Base-by-base conservation (phyloP, 2,329 filamentous ascomycete genomes). In the Monosporascus sp. region DNA sequence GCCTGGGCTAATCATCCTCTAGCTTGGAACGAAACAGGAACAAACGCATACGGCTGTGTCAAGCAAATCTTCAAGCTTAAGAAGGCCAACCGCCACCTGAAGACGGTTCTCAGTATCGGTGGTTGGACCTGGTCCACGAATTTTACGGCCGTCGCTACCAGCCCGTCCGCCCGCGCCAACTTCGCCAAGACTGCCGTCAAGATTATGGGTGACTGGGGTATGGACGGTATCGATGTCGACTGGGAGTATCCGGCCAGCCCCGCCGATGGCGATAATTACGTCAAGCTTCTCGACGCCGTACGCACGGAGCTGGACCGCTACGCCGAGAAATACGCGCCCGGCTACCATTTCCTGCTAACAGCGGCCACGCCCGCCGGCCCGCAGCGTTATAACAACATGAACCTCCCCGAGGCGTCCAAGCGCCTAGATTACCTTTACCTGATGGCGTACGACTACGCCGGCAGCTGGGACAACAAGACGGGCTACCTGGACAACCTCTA, bases 61-160 rank as follows among this genome's bases (percentile, higher is more conserved):
- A 94, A 94, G 72, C 89, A 95, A 64, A 75, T 96, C 1, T 90
- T 82, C 66, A 72, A 89, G 7, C 76, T 91, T 44, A 96, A 96
- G 73, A 85, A 92, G 68, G 70, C 78, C 53, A 86, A 96, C 68
- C 85, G 90, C n/a, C 81, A 89, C 47, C 70, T 96, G 51, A 95
- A 95, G 66, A 78, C 87, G 1, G 75, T 95, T 24, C 78, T 96
- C 4, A 89, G 84, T 47, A 90, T 96, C 58, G 91, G 91, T 47
- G 91, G 91, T 31, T 95, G 88, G 88, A 91, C 88, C 0, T 94
- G 89, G 70, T 91, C 88, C 2, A 74, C 79, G 60, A 89, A 90
- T 68, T 93, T 96, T 66, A 77, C 88, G 1, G 74, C 75, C 1
- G 85, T 86, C 0, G 83, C 86, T 9, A 83, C 82, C 55, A 87